A percentile compares a stretch with the other conserved stretches of the same genome.
These are phyloP conservation scores for Cercospora sesami DNA, from an alignment of 2,329 filamentous ascomycete species.

Conservation along the genomic window DNA sequence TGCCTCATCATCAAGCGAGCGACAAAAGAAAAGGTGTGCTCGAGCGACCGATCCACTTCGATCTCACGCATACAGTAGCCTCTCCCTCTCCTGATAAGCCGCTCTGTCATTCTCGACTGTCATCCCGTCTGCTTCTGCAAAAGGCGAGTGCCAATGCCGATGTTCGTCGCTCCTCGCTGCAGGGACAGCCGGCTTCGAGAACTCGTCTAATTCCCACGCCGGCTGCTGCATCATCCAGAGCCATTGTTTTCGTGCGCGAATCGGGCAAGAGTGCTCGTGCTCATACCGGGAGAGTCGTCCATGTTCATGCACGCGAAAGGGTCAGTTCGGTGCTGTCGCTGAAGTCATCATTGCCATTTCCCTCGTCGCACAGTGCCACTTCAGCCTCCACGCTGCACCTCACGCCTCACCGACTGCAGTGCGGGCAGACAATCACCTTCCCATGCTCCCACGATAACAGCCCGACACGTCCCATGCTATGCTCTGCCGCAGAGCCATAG, in stretches of 20 bases:
- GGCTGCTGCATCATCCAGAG: too few relatives aligned
- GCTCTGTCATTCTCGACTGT: not conserved
- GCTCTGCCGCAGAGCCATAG: conserved; percentile 34
- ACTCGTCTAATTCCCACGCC: too few relatives aligned
- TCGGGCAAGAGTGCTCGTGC: too few relatives aligned
- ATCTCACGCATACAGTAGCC: not conserved
- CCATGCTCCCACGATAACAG: conserved; percentile 22
- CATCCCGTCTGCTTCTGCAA: not conserved
- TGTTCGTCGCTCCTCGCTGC: too few relatives aligned
- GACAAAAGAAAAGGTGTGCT: too few relatives aligned
- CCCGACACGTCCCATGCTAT: conserved; percentile 25
- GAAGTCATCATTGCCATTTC: not conserved
- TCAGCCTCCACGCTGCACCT: not conserved
- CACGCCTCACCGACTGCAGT: not conserved
- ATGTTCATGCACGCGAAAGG: too few relatives aligned
- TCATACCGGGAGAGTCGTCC: too few relatives aligned
- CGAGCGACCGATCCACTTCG: not conserved
- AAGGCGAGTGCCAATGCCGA: too few relatives aligned
- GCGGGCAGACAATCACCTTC: not conserved
- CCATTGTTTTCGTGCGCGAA: too few relatives aligned
- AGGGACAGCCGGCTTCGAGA: too few relatives aligned
- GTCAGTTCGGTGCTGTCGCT: not conserved
- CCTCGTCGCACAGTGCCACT: not conserved
- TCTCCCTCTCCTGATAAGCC: too few relatives aligned
- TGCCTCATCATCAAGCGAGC: not conserved